Percentiles rank a stretch among this genome's conserved stretches.
Conservation (phyloP, 1,284 basidiomycete genomes). For the Jaminaea rosea region DNA sequence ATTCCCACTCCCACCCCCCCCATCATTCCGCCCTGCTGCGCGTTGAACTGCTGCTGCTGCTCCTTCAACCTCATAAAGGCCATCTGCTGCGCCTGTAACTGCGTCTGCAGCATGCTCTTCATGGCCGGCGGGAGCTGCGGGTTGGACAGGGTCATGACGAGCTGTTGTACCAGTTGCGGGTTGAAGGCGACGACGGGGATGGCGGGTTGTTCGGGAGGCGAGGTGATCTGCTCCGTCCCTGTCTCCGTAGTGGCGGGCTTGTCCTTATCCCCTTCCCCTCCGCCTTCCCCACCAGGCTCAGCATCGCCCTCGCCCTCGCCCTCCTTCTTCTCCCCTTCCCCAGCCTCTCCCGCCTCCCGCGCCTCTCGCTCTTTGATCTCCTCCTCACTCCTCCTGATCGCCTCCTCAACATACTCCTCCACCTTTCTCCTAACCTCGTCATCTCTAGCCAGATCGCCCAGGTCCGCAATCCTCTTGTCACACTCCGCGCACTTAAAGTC, state of each 20-base stretch:
- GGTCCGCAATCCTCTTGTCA: constrained; percentile 38
- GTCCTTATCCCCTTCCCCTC: not conserved
- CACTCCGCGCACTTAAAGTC: constrained; percentile 46
- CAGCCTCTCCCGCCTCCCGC: not conserved
- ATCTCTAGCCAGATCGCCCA: constrained; percentile 35
- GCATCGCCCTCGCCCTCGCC: not conserved
- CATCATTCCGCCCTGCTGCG: constrained; percentile 8
- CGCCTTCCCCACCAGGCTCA: not conserved
- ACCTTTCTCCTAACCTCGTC: constrained; percentile 35
- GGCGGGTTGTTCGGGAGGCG: not conserved
- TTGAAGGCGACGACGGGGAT: constrained; percentile 22
- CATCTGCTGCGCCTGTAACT: constrained; percentile 40
- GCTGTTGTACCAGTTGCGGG: constrained; percentile 36
- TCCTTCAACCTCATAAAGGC: constrained; percentile 30
- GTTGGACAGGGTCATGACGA: constrained; percentile 43
- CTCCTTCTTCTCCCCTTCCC: constrained; percentile 2
- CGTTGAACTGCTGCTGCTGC: constrained; percentile 15
- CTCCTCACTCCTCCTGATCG: constrained; percentile 37
- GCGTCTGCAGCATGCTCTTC: constrained; percentile 45
- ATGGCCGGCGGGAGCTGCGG: constrained; percentile 39
- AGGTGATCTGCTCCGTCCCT: not conserved
- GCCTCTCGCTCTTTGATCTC: constrained; percentile 14
- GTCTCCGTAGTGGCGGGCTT: not conserved
- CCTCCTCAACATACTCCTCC: constrained; percentile 36
- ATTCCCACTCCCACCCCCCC: constrained; percentile 15